Base-by-base conservation (phyloP, 352 stramenopile species). In the Thalassiosira allenii region DNA sequence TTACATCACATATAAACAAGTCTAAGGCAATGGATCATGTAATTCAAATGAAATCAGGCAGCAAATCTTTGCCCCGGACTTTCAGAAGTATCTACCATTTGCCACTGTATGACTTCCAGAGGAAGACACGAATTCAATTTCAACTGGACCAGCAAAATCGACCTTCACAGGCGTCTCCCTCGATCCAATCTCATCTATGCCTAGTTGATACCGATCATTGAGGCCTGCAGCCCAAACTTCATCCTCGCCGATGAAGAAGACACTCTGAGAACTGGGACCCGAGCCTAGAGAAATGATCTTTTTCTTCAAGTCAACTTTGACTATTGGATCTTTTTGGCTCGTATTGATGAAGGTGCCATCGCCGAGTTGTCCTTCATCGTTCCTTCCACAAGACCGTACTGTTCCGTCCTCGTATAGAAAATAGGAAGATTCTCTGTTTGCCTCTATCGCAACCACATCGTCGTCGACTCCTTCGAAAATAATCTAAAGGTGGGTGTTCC, bases 401-500 rank as follows among this genome's bases (percentile, higher is more conserved):
- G 4, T n/a, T 9, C 53, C 30, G 22, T 63, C 30, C 23, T 37
- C 53, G 22, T 40, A 37, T 6, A 56, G 66, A 37, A 70, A 78
- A 47, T 78, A 83, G 8, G 75, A 74, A 44, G 75, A 83, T 83
- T 77, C 59, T 41, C 59, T 66, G 51, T 43, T 74, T n/a, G 75
- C 49, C 33, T 59, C 57, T 2, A 83, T 30, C 65, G 66, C 49
- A n/a, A 53, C 20, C 8, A 83, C 29, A 8, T 81, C 57, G 3
- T 6, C 14, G 29, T 44, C 34, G 61, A 40, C 43, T 56, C 62
- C 64, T 33, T 58, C 23, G 8, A 41, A 56, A 25, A 49, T 49
- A 11, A 70, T 70, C 56, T 70, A 51, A 67, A 12, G 40, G 33
- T 23, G 34, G 3, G 30, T 63, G 27, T 44, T 6, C 37, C 6